A percentile compares a stretch with the other conserved stretches of the same genome.
These are phyloP conservation scores for Colletotrichum sp. DNA, from an alignment of 2,329 filamentous ascomycete species.

Conservation along the genomic window DNA sequence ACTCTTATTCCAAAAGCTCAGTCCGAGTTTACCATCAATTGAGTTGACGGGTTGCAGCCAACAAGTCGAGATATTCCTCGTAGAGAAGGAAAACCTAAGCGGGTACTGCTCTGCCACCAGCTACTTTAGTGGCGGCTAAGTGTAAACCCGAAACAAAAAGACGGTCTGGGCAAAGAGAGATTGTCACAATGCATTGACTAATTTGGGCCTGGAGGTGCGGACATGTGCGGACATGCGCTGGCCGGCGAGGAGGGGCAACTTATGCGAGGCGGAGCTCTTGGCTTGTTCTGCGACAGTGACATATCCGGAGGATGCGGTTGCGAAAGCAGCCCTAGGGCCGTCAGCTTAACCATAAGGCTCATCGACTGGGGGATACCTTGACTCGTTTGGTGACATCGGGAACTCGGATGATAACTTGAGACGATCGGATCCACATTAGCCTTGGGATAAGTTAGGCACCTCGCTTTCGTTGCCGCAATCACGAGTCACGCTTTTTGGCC, in stretches of 20 bases:
- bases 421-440: not conserved
- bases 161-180: not conserved
- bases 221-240: not conserved
- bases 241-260: not conserved
- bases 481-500: not conserved
- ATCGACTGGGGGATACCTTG: fast-evolving
- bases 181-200: not conserved
- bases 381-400: not conserved
- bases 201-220: not conserved
- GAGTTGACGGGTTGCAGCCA: not conserved
- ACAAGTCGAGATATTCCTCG: not conserved
- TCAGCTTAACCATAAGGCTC: not conserved
- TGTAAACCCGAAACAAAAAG: not conserved
- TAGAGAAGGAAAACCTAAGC: not conserved
- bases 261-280: not conserved
- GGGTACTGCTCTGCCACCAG: not conserved
- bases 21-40: fast-evolving
- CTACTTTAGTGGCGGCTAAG: not conserved
- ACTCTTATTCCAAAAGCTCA: fast-evolving
- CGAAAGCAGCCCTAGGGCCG: not conserved
- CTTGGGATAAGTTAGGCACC: not conserved
- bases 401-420: not conserved
- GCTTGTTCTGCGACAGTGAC: not conserved
- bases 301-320: not conserved
- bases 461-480: fast-evolving